Base-by-base conservation (phyloP, 108 stramenopile species). In the Conticribra guillardii region DNA sequence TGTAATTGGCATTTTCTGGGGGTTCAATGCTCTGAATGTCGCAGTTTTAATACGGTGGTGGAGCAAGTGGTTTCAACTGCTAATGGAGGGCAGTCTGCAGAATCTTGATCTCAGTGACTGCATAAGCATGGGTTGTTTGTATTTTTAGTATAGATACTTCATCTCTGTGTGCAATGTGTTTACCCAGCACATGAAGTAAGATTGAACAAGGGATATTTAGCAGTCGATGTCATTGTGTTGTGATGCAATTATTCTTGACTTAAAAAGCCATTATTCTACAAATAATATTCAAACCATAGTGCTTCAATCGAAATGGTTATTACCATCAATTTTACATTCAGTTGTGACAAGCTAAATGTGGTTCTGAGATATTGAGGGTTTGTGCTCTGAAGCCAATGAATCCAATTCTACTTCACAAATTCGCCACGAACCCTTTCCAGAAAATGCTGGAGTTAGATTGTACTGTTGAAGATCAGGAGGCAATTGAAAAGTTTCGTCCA, bases 1-100 rank as follows among this genome's bases (percentile, higher is more conserved):
- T 76, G 80, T 21, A 79, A 79, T 27, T 94, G 93, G 93, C 93
- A 94, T 60, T 94, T 94, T 63, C 54, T 94, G 24, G 90, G 93
- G 5, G 91, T 90, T 27, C 93, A 91, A 62, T 94, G 93, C 64
- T 86, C 88, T 16, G 31, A 46, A 16, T 94, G 93, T 67, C 66
- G 55, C 9, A 86, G 87, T 21, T 94, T 94, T 76, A 91, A 94
- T 51, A 94, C 93, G 0, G 90, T 90, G 21, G 90, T 90, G 30
- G 90, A 91, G 79, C 72, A 89, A 49, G 82, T 88, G 24, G n/a
- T 57, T 17, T 67, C 54, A 1, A 28, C 23, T 14, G 45, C 45
- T 28, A 1, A n/a, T 27, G 45, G 61, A 44, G 61, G 59, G 33
- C 19, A 21, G 16, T 41, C 37, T 9, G 5, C 37, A 11, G 37